Evolutionary conservation across 148 eudicot species (phyloP), one percentile per base, ranked within the genome.

Genomic region (Amaranthus cruentus): DNA sequence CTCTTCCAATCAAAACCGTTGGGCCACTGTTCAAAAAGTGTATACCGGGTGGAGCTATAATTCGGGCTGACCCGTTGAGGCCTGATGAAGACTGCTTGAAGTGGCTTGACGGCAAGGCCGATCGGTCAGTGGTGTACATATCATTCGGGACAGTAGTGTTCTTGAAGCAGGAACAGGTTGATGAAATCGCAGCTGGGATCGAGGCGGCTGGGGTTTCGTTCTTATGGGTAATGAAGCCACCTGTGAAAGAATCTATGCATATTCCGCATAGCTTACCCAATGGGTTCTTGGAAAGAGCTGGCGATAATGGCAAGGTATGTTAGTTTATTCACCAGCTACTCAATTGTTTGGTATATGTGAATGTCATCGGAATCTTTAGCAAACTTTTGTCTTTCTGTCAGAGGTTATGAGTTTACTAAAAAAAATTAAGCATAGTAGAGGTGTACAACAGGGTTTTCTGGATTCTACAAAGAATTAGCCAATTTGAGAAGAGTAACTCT

Each of bases 211-310:
- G 70, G 1, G 81, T 91, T 3, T 60, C 87, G 49, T 93, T 93
- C 47, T 64, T 91, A 47, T 93, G 98, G 98, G 95, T 91, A 3
- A 71, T 91, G 77, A 85, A 80, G 80, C 92, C 88, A 55, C 92
- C 90, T 2, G 76, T 76, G 42, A 74, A 80, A 68, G 81, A 67
- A 78, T 15, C 43, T 49, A 6, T 74, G 77, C 8, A 6, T 12
- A 1, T 57, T 46, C 72, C 84, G 1, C 82, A 74, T 43, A 80
- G 46, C 9, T 60, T 93, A 28, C 96, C 93, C 0, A 75, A 82
- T 0, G 91, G 86, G 4, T 86, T 91, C 69, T 70, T 85, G 80
- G 91, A 93, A 2, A 75, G 79, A 63, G 86, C 74, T 7, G 92
- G 92, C 6, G 92, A 88, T 3, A 84, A 70, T 44, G 98, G 95